phyloP scores from a whole-genome alignment of 2,329 filamentous ascomycete genomes.

The Fonsecaea multimorphosa region DNA sequence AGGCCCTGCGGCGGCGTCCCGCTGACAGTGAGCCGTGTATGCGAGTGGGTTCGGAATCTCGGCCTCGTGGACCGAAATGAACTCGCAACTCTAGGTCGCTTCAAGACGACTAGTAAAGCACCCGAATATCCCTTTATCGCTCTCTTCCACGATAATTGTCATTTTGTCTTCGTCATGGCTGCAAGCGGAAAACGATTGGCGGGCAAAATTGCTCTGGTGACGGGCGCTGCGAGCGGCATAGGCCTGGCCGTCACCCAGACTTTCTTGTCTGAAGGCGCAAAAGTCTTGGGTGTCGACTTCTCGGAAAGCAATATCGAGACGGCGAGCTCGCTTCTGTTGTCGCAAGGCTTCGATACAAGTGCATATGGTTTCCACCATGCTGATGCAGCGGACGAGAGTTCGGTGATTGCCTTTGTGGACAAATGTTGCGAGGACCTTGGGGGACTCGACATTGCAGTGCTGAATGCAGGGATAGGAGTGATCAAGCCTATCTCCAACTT shows the following conservation, averaged over 20 bases:
- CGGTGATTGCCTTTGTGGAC: constrained; percentile 26
- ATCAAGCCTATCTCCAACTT: constrained; percentile 62
- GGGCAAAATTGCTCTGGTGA: constrained; percentile 43
- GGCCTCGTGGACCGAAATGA: background rate
- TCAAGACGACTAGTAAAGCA: background rate
- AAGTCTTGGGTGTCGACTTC: constrained; percentile 45
- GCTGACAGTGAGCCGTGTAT: background rate
- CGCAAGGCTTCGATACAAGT: constrained; percentile 9
- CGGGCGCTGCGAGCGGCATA: constrained; percentile 47
- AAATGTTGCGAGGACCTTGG: constrained; percentile 12
- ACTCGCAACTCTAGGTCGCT: background rate
- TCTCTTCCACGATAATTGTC: background rate
- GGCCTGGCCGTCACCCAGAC: constrained; percentile 50
- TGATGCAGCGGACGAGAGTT: constrained; percentile 18
- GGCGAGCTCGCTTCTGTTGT: constrained; percentile 9
- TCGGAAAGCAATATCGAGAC: constrained; percentile 17
- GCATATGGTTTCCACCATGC: constrained; percentile 14
- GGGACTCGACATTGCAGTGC: constrained; percentile 24
- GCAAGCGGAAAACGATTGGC: constrained; percentile 41
- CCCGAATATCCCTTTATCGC: background rate
- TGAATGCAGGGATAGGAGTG: constrained; percentile 58
- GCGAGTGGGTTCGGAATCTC: constrained; percentile 3
- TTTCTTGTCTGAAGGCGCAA: constrained; percentile 50
- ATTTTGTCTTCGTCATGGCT: background rate
- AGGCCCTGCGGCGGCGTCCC: background rate